A percentile compares a stretch with the other conserved stretches of the same genome.
phyloP scores from a whole-genome alignment of 2,329 filamentous ascomycete species.

The Aureobasidium sp. region DNA sequence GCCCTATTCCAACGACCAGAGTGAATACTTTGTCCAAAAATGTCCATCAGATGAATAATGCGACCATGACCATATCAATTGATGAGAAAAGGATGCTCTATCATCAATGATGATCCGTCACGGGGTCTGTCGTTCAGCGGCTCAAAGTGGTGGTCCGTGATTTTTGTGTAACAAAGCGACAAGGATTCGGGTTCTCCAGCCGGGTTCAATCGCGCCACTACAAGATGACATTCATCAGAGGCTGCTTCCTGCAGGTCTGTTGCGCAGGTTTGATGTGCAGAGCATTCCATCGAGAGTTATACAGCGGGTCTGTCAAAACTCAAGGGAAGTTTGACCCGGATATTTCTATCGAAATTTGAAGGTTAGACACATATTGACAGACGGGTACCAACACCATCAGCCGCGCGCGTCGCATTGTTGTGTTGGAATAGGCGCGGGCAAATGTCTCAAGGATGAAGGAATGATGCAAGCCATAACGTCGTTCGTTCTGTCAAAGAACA shows the following conservation, averaged over 20 bases:
- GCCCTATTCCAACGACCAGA: neutral
- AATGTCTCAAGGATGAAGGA: neutral
- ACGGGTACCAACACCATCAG: neutral
- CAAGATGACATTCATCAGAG: conserved; percentile 4
- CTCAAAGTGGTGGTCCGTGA: conserved; percentile 4
- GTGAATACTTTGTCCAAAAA: neutral
- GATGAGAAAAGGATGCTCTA: neutral
- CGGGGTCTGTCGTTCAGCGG: neutral
- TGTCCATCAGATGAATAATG: neutral
- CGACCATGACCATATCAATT: neutral
- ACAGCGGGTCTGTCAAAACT: neutral
- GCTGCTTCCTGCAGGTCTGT: conserved; percentile 7
- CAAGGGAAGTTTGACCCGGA: neutral
- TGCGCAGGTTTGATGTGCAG: conserved; percentile 9
- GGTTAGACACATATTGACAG: conserved; percentile 1
- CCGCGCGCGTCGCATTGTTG: conserved; percentile 5
- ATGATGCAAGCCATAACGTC: neutral
- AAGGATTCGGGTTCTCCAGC: conserved; percentile 3
- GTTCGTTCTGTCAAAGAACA: neutral
- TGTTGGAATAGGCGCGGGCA: neutral
- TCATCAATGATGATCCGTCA: neutral
- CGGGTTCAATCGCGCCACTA: conserved; percentile 6
- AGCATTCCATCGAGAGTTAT: conserved; percentile 11
- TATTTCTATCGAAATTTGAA: neutral
- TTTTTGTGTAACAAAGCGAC: neutral